Conservation (phyloP, 164 flowering plant species). For the Annona cherimola region DNA sequence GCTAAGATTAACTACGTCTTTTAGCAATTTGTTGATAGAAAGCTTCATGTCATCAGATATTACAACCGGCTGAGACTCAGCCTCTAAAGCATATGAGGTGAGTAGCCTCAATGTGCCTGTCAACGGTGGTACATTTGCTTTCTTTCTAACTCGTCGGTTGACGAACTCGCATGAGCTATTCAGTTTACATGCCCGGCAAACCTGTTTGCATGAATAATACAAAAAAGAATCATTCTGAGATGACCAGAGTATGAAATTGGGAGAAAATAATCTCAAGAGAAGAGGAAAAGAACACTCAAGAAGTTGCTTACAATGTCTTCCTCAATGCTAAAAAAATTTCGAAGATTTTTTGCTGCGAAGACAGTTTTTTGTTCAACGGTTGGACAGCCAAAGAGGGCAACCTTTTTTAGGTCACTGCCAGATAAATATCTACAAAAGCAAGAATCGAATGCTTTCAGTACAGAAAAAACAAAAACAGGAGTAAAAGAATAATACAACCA, state of each 20-base stretch:
- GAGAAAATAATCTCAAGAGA: not conserved
- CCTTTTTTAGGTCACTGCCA: slow-evolving; percentile 55
- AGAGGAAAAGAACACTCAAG: not conserved
- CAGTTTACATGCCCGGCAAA: slow-evolving; percentile 53
- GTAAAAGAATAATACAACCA: not conserved
- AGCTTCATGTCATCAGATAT: slow-evolving; percentile 44
- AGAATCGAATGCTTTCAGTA: not conserved
- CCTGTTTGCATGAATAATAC: slow-evolving; percentile 33
- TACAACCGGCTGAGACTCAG: slow-evolving; percentile 28
- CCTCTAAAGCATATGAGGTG: slow-evolving; percentile 38
- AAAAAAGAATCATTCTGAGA: not conserved
- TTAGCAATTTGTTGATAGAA: slow-evolving; percentile 41
- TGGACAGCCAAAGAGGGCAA: slow-evolving; percentile 83
- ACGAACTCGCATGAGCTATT: slow-evolving; percentile 54
- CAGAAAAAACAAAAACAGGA: not conserved
- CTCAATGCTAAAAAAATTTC: slow-evolving; percentile 47
- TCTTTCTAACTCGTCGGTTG: slow-evolving; percentile 35
- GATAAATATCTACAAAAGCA: slow-evolving; percentile 59
- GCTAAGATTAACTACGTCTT: slow-evolving; percentile 53
- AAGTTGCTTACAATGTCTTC: slow-evolving; percentile 57
- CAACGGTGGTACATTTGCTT: slow-evolving; percentile 33
- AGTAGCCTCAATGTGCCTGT: slow-evolving; percentile 46
- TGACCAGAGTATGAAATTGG: not conserved
- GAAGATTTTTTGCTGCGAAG: slow-evolving; percentile 69
- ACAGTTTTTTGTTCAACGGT: slow-evolving; percentile 35